phyloP scores from a whole-genome alignment of 768 basidiomycete genomes.

The Leucosporidium yakuticum region DNA sequence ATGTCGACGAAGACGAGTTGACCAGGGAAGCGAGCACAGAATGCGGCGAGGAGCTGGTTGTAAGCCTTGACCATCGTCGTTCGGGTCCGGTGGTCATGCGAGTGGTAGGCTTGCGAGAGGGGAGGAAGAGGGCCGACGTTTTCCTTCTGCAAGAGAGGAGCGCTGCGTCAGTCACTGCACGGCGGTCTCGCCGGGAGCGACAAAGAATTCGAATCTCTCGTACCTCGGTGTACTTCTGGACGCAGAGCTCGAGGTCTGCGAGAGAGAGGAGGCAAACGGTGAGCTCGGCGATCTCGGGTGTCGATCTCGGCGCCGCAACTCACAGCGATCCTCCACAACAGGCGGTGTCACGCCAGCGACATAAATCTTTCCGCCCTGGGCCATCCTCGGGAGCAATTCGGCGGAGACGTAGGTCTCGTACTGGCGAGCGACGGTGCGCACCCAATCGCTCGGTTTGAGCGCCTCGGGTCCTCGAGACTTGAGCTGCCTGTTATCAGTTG shows the following conservation, averaged over 20 bases:
- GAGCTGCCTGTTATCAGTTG: conserved; percentile 16
- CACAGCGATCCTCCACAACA: conserved; percentile 24
- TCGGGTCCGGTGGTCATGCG: conserved; percentile 17
- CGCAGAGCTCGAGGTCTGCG: conserved; percentile 16
- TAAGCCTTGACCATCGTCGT: conserved; percentile 2
- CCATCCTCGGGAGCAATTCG: background rate
- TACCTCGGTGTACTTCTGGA: conserved; percentile 20
- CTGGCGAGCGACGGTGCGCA: background rate
- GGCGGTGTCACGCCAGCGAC: conserved; percentile 12
- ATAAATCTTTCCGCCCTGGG: conserved; percentile 2
- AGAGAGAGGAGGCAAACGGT: background rate
- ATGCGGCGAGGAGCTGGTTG: conserved; percentile 15
- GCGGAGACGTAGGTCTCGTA: conserved; percentile 4
- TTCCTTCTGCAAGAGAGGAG: background rate
- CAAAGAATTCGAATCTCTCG: too few species aligned
- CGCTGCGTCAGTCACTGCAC: background rate
- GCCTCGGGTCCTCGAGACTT: background rate
- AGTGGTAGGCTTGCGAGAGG: background rate
- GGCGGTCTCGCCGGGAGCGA: too few species aligned
- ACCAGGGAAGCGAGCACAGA: conserved; percentile 11
- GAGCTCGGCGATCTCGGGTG: too few species aligned
- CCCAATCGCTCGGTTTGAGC: background rate
- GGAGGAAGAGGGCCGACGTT: background rate
- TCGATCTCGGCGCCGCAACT: background rate
- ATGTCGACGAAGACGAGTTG: conserved; percentile 25